A percentile compares a stretch with the other conserved stretches of the same genome.
These are phyloP conservation scores for Aureobasidium mangrovei DNA, from an alignment of 2,329 filamentous ascomycete species.

Conservation along the genomic window DNA sequence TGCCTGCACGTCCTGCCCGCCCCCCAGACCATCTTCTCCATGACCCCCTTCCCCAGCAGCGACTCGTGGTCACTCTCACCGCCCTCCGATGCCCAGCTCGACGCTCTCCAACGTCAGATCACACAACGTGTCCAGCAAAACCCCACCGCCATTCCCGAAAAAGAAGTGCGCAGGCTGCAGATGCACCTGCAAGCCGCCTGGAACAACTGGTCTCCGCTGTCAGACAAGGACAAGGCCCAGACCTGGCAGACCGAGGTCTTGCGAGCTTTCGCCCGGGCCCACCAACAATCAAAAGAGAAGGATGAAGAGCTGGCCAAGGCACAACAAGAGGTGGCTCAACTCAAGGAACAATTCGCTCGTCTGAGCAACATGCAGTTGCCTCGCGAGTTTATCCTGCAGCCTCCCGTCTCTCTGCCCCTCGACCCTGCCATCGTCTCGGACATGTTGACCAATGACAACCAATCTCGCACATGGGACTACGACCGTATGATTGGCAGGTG, in stretches of 20 bases:
- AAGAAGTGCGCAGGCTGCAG: constrained; percentile 60
- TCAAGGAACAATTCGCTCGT: constrained; percentile 29
- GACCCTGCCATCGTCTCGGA: constrained; percentile 11
- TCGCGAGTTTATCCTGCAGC: constrained; percentile 24
- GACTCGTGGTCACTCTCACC: constrained; percentile 75
- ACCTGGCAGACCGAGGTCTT: constrained; percentile 40
- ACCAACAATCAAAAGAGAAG: constrained; percentile 30
- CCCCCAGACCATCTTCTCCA: constrained; percentile 73
- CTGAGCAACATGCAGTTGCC: constrained; percentile 27
- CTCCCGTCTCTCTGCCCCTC: constrained; percentile 13
- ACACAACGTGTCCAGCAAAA: constrained; percentile 26
- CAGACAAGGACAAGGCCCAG: constrained; percentile 37
- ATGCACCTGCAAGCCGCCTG: constrained; percentile 72
- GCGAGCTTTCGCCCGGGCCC: constrained; percentile 35
- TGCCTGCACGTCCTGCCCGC: constrained; percentile 72
- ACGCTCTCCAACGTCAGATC: constrained; percentile 46
- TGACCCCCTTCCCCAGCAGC: constrained; percentile 66
- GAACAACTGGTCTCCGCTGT: constrained; percentile 62
- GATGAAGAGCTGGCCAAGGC: constrained; percentile 32
- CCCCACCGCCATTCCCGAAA: constrained; percentile 33
- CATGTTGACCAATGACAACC: constrained; percentile 13
- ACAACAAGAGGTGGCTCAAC: constrained; percentile 34
- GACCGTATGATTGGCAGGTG: constrained; percentile 17
- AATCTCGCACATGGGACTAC: constrained; percentile 16
- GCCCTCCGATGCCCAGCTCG: constrained; percentile 64